These are phyloP conservation scores for Lasiodiplodia gonubiensis DNA, from an alignment of 2,329 filamentous ascomycete species.

Conservation along the genomic window DNA sequence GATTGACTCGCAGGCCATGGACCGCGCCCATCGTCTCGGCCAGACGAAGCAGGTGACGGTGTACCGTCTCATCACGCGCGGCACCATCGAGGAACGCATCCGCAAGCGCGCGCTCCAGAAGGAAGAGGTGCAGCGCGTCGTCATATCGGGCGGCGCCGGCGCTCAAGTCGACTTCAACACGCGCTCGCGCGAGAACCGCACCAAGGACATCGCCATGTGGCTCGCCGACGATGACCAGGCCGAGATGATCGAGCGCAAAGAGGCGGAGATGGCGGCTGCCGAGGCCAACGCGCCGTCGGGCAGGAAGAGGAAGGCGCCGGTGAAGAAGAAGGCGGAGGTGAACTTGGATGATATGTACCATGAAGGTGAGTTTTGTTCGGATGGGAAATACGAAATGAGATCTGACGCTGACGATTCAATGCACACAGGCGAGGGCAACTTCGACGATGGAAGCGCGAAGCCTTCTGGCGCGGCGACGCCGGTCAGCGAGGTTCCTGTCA, in stretches of 20 bases:
- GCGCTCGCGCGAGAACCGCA: conserved; percentile 85
- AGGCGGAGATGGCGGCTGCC: conserved; percentile 78
- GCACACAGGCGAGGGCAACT: conserved; percentile 84
- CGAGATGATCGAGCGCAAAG: conserved; percentile 89
- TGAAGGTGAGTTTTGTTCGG: conserved; percentile 78
- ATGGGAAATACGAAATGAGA: neutral
- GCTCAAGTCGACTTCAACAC: conserved; percentile 97
- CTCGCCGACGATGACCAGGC: conserved; percentile 96
- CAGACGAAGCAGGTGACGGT: conserved; percentile 96
- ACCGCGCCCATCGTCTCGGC: conserved; percentile 94
- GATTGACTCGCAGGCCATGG: conserved; percentile 98
- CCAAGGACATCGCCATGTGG: conserved; percentile 99
- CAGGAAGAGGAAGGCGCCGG: conserved; percentile 62
- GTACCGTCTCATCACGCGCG: conserved; percentile 94
- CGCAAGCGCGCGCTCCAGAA: conserved; percentile 96
- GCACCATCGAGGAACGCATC: conserved; percentile 97
- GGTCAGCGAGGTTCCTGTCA: conserved; percentile 52
- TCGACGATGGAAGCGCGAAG: conserved; percentile 84
- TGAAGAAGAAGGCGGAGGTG: conserved; percentile 62
- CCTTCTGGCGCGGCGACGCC: conserved; percentile 86
- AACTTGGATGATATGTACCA: conserved; percentile 97
- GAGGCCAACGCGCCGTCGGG: conserved; percentile 57
- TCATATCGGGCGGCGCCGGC: conserved; percentile 84
- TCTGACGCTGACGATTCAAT: conserved; percentile 34
- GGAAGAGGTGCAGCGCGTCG: conserved; percentile 96